phyloP scores from a whole-genome alignment of 352 stramenopile genomes.

The Phytophthora aleatoria region DNA sequence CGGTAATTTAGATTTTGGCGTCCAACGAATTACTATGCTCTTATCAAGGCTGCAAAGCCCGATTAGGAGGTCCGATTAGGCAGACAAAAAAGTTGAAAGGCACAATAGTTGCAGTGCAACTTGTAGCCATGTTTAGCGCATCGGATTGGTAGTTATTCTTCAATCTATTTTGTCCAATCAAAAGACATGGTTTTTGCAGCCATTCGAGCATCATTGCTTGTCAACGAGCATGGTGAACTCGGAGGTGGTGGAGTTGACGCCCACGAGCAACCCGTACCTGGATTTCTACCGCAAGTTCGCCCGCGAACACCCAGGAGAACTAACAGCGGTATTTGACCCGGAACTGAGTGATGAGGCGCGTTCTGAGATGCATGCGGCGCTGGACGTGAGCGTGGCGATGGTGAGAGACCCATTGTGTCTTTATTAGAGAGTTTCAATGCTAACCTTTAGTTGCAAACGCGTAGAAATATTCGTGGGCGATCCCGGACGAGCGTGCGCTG shows the following conservation, averaged over 20 bases:
- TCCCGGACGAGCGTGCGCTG: slow-evolving; percentile 87
- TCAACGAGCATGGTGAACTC: slow-evolving; percentile 22
- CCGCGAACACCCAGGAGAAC: slow-evolving; percentile 54
- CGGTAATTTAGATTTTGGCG: no score
- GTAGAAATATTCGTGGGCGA: slow-evolving; percentile 93
- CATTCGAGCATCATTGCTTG: slow-evolving; percentile 9
- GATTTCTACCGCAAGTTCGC: slow-evolving; percentile 79
- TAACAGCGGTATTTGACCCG: slow-evolving; percentile 78
- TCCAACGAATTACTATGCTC: no score
- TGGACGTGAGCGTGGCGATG: slow-evolving; percentile 85
- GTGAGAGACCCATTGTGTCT: slow-evolving; percentile 31
- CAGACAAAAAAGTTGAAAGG: no score
- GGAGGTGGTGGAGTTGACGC: slow-evolving; percentile 51
- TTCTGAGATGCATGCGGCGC: slow-evolving; percentile 65
- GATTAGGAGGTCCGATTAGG: no score
- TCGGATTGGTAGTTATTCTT: slow-evolving; percentile 23
- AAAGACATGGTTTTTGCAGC: slow-evolving; percentile 4
- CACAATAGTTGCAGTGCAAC: not conserved
- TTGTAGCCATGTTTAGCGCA: slow-evolving; percentile 28
- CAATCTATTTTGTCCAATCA: slow-evolving; percentile 33
- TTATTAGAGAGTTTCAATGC: not conserved
- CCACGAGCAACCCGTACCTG: slow-evolving; percentile 83
- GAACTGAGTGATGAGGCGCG: slow-evolving; percentile 68
- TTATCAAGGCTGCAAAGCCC: no score
- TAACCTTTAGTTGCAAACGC: slow-evolving; percentile 11